These are phyloP conservation scores for Jasminum sambac DNA, from an alignment of 257 asterid species.

Conservation along the genomic window DNA sequence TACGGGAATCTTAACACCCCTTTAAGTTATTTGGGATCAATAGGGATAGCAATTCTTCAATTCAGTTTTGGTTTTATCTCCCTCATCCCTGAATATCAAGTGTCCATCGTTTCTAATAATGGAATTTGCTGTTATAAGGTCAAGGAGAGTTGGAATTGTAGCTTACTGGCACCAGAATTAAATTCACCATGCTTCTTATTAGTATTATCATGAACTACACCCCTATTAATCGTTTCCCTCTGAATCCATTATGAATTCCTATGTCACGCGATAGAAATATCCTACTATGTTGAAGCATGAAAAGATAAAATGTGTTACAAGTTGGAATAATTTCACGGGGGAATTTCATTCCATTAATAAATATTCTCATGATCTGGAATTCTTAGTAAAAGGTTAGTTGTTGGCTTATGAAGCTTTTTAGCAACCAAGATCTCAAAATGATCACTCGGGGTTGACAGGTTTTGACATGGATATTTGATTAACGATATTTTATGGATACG, in stretches of 20 bases:
- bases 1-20: no score
- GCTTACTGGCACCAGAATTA: background rate
- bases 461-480: background rate
- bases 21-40: no score
- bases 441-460: background rate
- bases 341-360: background rate
- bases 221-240: no score
- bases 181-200: background rate
- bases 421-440: no score
- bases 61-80: no score
- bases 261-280: no score
- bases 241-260: background rate
- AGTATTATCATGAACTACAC: background rate
- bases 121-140: background rate
- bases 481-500: background rate
- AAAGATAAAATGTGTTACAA: background rate
- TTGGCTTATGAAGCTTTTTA: background rate
- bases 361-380: background rate
- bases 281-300: background rate
- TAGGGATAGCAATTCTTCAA: no score
- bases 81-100: background rate
- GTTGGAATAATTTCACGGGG: background rate
- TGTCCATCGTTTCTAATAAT: background rate
- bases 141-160: background rate
- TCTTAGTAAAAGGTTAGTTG: background rate